Base-by-base conservation (phyloP, 192 early-diverging fungal species). In the Chytriomyces sp. region DNA sequence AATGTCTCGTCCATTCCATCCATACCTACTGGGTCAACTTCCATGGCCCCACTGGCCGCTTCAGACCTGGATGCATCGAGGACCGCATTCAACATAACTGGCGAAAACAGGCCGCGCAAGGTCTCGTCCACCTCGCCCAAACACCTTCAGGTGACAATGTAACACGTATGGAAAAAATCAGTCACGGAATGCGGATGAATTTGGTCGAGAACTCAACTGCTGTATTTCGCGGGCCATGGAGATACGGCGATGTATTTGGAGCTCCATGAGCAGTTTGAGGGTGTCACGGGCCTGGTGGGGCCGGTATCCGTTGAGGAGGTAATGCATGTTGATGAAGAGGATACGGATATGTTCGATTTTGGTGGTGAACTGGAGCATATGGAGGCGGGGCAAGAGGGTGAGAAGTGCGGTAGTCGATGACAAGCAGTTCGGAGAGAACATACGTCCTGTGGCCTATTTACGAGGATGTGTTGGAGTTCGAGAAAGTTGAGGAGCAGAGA, bases 241-340 rank as follows among this genome's bases (percentile, higher is more conserved):
- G 30, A 64, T 14, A 12, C 67, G n/a, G 10, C 75, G 52, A 36
- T 71, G 49, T 25, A 71, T 72, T 49, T 76, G 75, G 32, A 55
- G 58, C 52, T 72, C 39, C 67, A 71, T 71, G 7, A 76, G 36
- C 8, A 76, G 53, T 61, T 60, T 71, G n/a, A 76, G 26, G 4
- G 70, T 76, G 52, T 76, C 75, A 5, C 75, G 31, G 10, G 75
- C 76, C 44, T 77, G 70, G 49, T 77, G 76, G 10, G 76, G 76
- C 39, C 76, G 54, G 38, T 77, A 77, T 14, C 37, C 63, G 52
- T 77, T 77, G 33, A 77, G 40, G 12, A 77, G 58, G 34, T 75
- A 73, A 39, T 77, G 72, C 40, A 77, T 73, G 49, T 77, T 77
- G 26, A 75, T 77, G 36, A 75, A 77, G 33, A 74, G 52, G n/a